A percentile compares a stretch with the other conserved stretches of the same genome.
These are phyloP conservation scores for Malassezia restricta DNA, from an alignment of 1,284 basidiomycete genomes.

Conservation along the genomic window DNA sequence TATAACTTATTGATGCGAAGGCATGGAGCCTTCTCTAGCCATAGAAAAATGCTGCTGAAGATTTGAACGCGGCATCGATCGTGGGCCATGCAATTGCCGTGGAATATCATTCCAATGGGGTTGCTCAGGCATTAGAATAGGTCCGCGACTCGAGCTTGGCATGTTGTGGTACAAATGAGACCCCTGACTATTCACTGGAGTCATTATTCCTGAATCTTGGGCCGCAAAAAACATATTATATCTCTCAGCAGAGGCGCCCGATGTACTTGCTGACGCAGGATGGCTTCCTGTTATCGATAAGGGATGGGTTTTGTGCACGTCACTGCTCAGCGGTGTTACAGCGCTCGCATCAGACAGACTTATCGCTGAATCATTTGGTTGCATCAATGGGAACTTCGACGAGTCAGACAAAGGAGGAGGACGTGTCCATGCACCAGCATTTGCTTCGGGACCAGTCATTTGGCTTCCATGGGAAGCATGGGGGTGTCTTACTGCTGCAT, in stretches of 20 bases:
- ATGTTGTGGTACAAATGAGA: too few species aligned
- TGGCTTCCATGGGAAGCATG: background rate
- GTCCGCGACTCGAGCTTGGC: background rate
- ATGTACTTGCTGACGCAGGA: too few species aligned
- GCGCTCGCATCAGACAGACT: background rate
- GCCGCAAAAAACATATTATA: too few species aligned
- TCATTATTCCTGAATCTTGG: too few species aligned
- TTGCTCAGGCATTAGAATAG: background rate
- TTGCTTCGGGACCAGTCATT: background rate
- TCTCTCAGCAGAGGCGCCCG: too few species aligned
- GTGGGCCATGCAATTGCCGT: background rate
- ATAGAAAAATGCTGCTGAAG: constrained; percentile 11
- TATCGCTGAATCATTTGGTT: background rate
- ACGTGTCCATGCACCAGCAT: background rate
- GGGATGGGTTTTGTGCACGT: too few species aligned
- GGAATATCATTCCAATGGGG: constrained; percentile 6
- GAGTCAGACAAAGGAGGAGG: background rate
- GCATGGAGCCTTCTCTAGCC: background rate
- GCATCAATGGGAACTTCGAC: background rate
- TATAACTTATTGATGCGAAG: background rate
- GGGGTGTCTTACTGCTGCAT: background rate
- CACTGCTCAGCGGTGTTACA: too few species aligned
- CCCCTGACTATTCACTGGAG: too few species aligned
- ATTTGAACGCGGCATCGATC: constrained; percentile 14
- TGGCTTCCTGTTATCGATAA: too few species aligned